Percentiles rank a stretch among this genome's conserved stretches.
Evolutionary conservation across 2,329 filamentous ascomycete species (phyloP).

Genomic region (Aspergillus sp.): DNA sequence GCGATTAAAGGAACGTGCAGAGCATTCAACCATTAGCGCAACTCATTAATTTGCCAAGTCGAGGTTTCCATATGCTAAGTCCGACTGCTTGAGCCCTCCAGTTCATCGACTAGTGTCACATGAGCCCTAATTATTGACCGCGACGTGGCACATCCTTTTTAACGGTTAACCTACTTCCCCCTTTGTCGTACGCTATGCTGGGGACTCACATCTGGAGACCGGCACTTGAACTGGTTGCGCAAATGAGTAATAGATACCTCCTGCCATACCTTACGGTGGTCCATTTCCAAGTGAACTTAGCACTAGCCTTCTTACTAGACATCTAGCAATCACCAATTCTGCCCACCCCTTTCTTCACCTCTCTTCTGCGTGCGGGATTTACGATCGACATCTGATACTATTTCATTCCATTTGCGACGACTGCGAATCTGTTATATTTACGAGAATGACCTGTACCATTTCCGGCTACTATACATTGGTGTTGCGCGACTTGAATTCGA

Average conservation of each 20-base stretch:
- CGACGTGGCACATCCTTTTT: background rate
- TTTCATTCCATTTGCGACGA: background rate
- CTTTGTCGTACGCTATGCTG: background rate
- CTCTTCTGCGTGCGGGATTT: background rate
- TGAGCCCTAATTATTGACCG: background rate
- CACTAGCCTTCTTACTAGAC: background rate
- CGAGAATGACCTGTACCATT: constrained; percentile 9
- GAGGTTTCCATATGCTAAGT: background rate
- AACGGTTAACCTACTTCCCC: background rate
- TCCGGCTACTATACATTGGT: constrained; percentile 5
- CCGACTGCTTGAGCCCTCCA: background rate
- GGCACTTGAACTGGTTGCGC: background rate
- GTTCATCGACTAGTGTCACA: background rate
- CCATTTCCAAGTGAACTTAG: background rate
- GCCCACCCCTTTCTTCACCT: background rate
- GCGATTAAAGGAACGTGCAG: constrained; percentile 61
- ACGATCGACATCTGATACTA: background rate
- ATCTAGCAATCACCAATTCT: background rate
- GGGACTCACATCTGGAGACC: background rate
- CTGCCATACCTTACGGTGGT: background rate
- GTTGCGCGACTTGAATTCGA: constrained; percentile 7
- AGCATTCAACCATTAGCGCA: constrained; percentile 33
- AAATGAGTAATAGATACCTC: background rate
- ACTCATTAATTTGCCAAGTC: background rate
- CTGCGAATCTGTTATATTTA: constrained; percentile 3